Conservation (phyloP, 345 rosid species). For the Euphorbia peplus region DNA sequence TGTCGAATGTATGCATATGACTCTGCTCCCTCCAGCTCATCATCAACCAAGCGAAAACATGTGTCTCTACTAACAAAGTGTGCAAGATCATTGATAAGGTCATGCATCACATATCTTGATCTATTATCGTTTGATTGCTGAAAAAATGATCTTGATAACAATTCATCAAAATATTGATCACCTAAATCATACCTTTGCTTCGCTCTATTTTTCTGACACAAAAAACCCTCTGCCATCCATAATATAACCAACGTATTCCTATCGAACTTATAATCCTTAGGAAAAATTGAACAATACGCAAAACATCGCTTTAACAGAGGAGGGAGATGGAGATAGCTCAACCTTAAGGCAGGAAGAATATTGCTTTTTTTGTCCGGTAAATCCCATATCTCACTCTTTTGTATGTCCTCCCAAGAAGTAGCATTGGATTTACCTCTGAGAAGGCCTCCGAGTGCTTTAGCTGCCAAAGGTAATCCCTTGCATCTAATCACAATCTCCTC, state of each 20-base stretch:
- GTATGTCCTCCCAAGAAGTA: not conserved
- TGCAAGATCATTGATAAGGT: not conserved
- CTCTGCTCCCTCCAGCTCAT: not conserved
- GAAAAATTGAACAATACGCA: constrained; percentile 13
- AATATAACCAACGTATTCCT: not conserved
- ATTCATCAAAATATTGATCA: not conserved
- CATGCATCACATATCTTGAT: not conserved
- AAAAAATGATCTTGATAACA: not conserved
- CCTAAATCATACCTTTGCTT: not conserved
- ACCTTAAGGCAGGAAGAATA: constrained; percentile 12
- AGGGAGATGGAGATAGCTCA: constrained; percentile 29
- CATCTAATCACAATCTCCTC: not conserved
- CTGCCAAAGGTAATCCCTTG: not conserved
- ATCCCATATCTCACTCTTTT: constrained; percentile 6
- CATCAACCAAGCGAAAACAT: not conserved
- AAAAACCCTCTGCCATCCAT: constrained; percentile 1
- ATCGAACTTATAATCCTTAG: constrained; percentile 5
- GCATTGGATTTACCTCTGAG: not conserved
- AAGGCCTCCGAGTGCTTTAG: not conserved
- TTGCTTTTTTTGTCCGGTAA: not conserved
- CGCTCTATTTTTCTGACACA: not conserved
- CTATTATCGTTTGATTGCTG: not conserved
- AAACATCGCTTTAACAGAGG: constrained; percentile 19
- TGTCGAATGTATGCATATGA: not conserved
- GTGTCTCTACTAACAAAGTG: not conserved